Conservation (phyloP, 495 filamentous ascomycete genomes). For the Halenospora varia region DNA sequence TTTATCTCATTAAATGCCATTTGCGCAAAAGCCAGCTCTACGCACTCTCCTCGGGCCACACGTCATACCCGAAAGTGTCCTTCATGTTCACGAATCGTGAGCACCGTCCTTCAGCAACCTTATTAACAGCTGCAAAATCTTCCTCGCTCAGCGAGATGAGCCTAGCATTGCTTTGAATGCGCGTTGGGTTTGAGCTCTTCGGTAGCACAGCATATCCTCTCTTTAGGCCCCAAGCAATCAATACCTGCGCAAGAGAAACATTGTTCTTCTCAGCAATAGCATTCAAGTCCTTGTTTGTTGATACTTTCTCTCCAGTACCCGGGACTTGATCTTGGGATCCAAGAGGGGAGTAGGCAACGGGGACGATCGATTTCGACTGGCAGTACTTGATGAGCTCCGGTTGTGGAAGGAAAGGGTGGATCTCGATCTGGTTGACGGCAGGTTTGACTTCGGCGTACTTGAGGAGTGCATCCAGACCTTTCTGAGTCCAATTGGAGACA, state of each 20-base stretch:
- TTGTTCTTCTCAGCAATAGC: constrained; percentile 37
- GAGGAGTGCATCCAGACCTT: constrained; percentile 61
- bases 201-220: constrained; percentile 45
- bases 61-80: constrained; percentile 39
- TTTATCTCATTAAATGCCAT: background rate
- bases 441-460: constrained; percentile 52
- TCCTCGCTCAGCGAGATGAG: constrained; percentile 23
- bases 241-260: constrained; percentile 35
- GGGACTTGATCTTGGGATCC: constrained; percentile 61
- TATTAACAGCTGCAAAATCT: constrained; percentile 48
- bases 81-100: constrained; percentile 79
- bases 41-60: constrained; percentile 23
- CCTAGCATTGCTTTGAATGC: constrained; percentile 39
- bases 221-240: constrained; percentile 47
- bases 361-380: constrained; percentile 38
- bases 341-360: constrained; percentile 50
- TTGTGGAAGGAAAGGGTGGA: constrained; percentile 65
- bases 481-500: constrained; percentile 36
- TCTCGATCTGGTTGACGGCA: constrained; percentile 85
- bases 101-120: constrained; percentile 56
- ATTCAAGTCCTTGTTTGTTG: constrained; percentile 48
- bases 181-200: constrained; percentile 43
- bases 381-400: constrained; percentile 27
- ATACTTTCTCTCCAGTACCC: constrained; percentile 63
- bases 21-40: background rate